phyloP scores from a whole-genome alignment of 371 early-diverging fungal genomes.

The Dinochytrium kinnereticum region DNA sequence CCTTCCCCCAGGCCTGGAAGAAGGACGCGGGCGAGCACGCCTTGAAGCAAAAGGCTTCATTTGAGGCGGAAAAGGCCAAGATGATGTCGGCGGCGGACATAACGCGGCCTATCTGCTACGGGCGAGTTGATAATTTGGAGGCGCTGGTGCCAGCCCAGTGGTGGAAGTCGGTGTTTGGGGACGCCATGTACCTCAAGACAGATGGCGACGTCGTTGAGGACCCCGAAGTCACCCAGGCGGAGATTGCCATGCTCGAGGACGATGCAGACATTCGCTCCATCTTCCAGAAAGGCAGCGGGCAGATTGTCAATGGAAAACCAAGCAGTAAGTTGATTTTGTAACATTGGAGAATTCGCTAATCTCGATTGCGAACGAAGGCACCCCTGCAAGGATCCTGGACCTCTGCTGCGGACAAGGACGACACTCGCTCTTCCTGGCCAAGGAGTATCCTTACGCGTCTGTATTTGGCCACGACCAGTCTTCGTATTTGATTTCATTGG shows the following conservation, averaged over 20 bases:
- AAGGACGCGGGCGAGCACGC: not conserved
- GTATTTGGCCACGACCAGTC: constrained; percentile 66
- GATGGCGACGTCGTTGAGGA: constrained; percentile 75
- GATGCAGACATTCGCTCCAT: constrained; percentile 44
- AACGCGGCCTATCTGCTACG: constrained; percentile 42
- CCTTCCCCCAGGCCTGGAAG: not conserved
- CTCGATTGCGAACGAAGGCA: not conserved
- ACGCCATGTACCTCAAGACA: constrained; percentile 65
- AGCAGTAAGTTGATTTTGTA: no score
- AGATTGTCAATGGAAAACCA: no score
- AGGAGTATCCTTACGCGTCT: constrained; percentile 55
- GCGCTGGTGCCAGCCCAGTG: constrained; percentile 59
- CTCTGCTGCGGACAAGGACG: constrained; percentile 72
- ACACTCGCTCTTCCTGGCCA: constrained; percentile 56
- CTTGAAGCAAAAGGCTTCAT: not conserved
- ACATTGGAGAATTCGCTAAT: not conserved
- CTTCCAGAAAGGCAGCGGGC: constrained; percentile 33
- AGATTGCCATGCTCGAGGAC: constrained; percentile 54
- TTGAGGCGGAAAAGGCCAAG: not conserved
- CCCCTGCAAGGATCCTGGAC: constrained; percentile 52
- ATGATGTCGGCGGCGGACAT: not conserved
- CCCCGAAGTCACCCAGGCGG: constrained; percentile 62
- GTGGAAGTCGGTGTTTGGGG: constrained; percentile 67
- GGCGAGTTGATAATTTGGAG: constrained; percentile 55
- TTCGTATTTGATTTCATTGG: constrained; percentile 58